A percentile compares a stretch with the other conserved stretches of the same genome.
Evolutionary conservation across 2,329 filamentous ascomycete species (phyloP).

Genomic region (Trichoderma sp.): DNA sequence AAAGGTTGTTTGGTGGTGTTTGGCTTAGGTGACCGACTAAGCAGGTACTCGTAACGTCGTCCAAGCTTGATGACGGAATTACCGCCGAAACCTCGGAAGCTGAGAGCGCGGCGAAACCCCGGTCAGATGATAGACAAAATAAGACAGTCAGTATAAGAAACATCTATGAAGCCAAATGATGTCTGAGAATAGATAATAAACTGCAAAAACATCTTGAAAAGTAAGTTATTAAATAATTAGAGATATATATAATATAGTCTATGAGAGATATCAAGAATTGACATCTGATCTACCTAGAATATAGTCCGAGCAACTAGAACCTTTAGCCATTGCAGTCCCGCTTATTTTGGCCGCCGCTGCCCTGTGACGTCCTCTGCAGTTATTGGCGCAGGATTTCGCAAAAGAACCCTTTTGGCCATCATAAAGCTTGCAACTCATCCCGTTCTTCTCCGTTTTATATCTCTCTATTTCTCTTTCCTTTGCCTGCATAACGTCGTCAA

Average conservation of each 20-base stretch:
- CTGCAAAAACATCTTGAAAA: not conserved
- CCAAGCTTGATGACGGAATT: conserved; percentile 16
- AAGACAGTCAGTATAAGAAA: not conserved
- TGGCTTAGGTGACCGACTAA: not conserved
- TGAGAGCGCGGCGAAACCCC: not conserved
- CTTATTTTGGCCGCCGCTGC: not conserved
- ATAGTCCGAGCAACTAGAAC: fast-evolving
- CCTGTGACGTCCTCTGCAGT: not conserved
- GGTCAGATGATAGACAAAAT: not conserved
- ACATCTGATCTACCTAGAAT: not conserved
- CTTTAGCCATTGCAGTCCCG: not conserved
- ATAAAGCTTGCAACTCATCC: not conserved
- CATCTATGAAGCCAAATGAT: not conserved
- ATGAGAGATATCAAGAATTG: not conserved
- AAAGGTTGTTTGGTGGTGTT: not conserved
- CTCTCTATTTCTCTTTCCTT: not conserved
- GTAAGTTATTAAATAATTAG: not conserved
- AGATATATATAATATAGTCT: no score
- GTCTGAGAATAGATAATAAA: not conserved
- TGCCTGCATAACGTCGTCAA: not conserved
- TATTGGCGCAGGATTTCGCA: not conserved
- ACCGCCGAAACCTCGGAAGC: conserved; percentile 16
- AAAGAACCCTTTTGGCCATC: not conserved
- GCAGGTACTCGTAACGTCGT: not conserved
- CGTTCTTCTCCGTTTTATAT: not conserved